These are phyloP conservation scores for Colletotrichum phormii DNA, from an alignment of 2,329 filamentous ascomycete species.

Conservation along the genomic window DNA sequence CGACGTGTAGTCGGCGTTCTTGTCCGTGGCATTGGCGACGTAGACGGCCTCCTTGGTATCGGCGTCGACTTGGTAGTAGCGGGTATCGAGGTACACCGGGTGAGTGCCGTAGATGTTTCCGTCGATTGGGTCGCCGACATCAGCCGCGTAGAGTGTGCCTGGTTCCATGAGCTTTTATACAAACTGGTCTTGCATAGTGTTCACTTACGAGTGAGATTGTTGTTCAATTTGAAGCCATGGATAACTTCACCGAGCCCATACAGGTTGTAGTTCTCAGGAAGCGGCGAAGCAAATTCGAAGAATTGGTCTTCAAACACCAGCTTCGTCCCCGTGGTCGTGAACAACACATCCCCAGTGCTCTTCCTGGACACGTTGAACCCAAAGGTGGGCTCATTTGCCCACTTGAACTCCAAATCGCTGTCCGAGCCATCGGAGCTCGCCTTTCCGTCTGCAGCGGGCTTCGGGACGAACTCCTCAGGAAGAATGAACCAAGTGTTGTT, in stretches of 20 bases:
- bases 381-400: conserved; percentile 70
- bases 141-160: conserved; percentile 70
- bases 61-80: conserved; percentile 72
- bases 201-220: conserved; percentile 72
- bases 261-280: conserved; percentile 79
- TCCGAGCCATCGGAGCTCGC: conserved; percentile 46
- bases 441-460: conserved; percentile 51
- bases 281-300: conserved; percentile 74
- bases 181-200: not conserved
- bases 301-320: conserved; percentile 84
- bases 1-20: conserved; percentile 64
- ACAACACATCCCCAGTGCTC: conserved; percentile 73
- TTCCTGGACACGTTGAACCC: conserved; percentile 73
- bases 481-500: conserved; percentile 77
- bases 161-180: conserved; percentile 1
- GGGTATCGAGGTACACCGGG: conserved; percentile 83
- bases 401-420: conserved; percentile 65
- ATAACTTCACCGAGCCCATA: conserved; percentile 82
- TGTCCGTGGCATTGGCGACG: conserved; percentile 64
- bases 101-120: conserved; percentile 81
- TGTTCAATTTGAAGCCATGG: conserved; percentile 76
- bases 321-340: conserved; percentile 72
- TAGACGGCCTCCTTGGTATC: conserved; percentile 62
- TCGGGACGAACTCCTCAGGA: conserved; percentile 71
- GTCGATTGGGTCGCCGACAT: conserved; percentile 74